A percentile compares a stretch with the other conserved stretches of the same genome.
Evolutionary conservation across 1,139 yeast genomes (phyloP).

Genomic region (Kodamaea anthophila): DNA sequence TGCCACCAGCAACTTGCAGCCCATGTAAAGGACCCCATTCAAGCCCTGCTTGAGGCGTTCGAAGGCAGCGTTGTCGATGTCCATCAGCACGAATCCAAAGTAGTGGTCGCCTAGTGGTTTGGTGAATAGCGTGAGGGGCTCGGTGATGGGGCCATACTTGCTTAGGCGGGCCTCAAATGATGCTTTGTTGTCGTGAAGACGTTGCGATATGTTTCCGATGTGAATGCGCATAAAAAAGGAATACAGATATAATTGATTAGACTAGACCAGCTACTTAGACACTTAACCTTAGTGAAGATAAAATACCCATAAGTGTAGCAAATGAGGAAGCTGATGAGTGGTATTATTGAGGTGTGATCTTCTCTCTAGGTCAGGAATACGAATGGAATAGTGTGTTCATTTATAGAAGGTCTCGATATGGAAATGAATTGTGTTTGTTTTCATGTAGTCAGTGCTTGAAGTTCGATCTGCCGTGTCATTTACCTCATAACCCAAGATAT

Average conservation of each 20-base stretch:
- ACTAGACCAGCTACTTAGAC: too few relatives aligned
- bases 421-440: too few relatives aligned
- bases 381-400: too few relatives aligned
- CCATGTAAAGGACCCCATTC: conserved; percentile 71
- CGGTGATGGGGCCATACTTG: conserved; percentile 43
- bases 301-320: too few relatives aligned
- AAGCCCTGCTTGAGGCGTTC: conserved; percentile 48
- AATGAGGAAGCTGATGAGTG: too few relatives aligned
- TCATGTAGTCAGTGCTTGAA: too few relatives aligned
- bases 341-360: too few relatives aligned
- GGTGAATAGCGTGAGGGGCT: conserved; percentile 42
- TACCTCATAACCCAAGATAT: not conserved
- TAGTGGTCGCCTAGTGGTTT: conserved; percentile 45
- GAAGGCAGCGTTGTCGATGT: conserved; percentile 38
- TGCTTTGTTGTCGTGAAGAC: conserved; percentile 37
- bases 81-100: conserved; percentile 65
- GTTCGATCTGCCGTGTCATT: too few relatives aligned
- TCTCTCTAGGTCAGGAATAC: too few relatives aligned
- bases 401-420: too few relatives aligned
- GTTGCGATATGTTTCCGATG: conserved; percentile 60
- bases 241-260: too few relatives aligned
- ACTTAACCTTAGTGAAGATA: too few relatives aligned
- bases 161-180: conserved; percentile 42
- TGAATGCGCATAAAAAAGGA: conserved; percentile 37
- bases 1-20: conserved; percentile 54